Percentiles rank a stretch among this genome's conserved stretches.
Conservation (phyloP, 768 basidiomycete genomes). For the Mycena capillaripes region DNA sequence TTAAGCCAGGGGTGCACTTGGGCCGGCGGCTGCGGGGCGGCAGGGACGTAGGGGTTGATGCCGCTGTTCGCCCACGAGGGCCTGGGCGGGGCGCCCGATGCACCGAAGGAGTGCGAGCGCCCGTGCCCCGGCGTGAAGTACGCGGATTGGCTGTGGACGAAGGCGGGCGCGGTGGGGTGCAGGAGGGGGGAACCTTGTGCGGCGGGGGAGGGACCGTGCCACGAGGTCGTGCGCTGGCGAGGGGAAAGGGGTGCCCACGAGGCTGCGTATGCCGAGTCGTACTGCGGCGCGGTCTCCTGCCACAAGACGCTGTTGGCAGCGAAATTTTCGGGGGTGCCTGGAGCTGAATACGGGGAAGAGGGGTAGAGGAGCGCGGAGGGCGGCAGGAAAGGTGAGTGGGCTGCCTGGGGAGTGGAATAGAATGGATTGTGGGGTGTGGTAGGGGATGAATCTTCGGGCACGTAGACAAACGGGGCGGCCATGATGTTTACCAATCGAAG, state of each 20-base stretch:
- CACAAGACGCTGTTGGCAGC: constrained; percentile 17
- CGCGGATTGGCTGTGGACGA: not conserved
- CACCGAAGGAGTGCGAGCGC: not conserved
- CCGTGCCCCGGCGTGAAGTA: not conserved
- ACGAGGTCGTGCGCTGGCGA: constrained; percentile 24
- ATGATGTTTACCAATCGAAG: too few species aligned
- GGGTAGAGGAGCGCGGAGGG: not conserved
- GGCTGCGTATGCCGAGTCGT: constrained; percentile 8
- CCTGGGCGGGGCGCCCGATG: not conserved
- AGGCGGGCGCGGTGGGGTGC: constrained; percentile 13
- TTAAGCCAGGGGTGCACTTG: not conserved
- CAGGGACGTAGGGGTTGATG: not conserved
- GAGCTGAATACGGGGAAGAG: constrained; percentile 12
- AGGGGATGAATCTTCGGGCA: constrained; percentile 25
- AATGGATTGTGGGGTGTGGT: constrained; percentile 7
- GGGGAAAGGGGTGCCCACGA: constrained; percentile 15
- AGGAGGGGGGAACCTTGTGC: constrained; percentile 14
- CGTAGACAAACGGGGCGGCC: constrained; percentile 26
- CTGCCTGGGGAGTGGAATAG: constrained; percentile 15
- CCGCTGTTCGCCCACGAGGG: not conserved
- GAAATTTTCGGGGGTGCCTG: constrained; percentile 11
- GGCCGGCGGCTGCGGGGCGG: not conserved
- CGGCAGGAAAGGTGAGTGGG: constrained; percentile 18
- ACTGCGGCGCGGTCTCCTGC: constrained; percentile 3
- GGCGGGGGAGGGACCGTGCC: not conserved